A percentile compares a stretch with the other conserved stretches of the same genome.
These are phyloP conservation scores for Peribolospora baueri DNA, from an alignment of 768 basidiomycete genomes.

Conservation along the genomic window DNA sequence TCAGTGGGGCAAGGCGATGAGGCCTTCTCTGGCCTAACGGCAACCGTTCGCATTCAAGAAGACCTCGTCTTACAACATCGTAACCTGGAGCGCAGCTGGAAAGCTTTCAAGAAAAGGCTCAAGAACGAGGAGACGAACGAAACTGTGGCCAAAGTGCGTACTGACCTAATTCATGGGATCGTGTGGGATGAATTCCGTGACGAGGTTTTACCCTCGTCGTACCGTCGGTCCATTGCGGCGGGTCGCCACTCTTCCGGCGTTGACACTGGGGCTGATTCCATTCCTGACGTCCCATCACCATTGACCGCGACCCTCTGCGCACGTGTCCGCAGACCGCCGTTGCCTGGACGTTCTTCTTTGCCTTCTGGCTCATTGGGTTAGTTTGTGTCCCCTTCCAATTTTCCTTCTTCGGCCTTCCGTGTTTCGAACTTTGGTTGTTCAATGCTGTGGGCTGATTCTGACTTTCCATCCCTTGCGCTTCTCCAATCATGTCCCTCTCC, in stretches of 20 bases:
- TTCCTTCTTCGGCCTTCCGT: too few species aligned
- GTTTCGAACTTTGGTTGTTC: too few species aligned
- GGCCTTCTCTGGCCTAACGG: too few species aligned
- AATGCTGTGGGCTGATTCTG: too few species aligned
- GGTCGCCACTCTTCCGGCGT: too few species aligned
- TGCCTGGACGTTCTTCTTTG: conserved; percentile 36
- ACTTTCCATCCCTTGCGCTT: too few species aligned
- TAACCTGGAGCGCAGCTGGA: conserved; percentile 11
- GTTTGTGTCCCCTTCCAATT: conserved; percentile 7
- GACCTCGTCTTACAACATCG: background rate
- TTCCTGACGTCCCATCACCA: background rate
- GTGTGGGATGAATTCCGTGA: background rate
- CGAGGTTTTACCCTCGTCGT: background rate
- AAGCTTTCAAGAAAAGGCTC: conserved; percentile 14
- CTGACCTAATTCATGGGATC: background rate
- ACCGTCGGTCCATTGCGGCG: too few species aligned
- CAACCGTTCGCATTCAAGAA: background rate
- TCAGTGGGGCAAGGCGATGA: too few species aligned
- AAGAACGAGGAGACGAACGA: conserved; percentile 25
- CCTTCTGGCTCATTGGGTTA: conserved; percentile 45
- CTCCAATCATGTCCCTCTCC: too few species aligned
- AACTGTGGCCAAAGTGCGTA: conserved; percentile 30
- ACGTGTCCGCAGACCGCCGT: conserved; percentile 20
- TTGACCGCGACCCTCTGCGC: background rate
- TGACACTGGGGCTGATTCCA: too few species aligned